Evolutionary conservation across 2,329 filamentous ascomycete species (phyloP), one percentile per base, ranked within the genome.

Genomic region (Talaromyces funiculosus): DNA sequence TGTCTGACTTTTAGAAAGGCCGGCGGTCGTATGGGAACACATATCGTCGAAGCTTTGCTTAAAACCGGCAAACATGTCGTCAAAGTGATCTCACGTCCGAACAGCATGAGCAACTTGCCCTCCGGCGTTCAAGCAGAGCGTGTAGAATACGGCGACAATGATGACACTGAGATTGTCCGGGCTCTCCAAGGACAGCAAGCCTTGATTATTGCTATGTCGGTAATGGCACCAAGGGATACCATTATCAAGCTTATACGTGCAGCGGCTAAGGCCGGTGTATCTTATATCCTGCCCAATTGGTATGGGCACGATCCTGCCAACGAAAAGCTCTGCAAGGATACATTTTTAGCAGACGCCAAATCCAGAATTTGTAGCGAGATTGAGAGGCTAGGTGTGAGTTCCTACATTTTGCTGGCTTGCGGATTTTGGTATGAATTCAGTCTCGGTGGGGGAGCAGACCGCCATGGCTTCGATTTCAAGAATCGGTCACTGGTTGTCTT

Each of bases 361-460:
- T 53, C 67, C 2, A 53, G n/a, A 20, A 20, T 61, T 3, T 43
- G 20, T n/a, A n/a, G 37, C 16, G 54, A 61, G n/a, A 74, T 82
- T 47, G 71, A 79, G 62, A 59, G 61, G 0, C 69, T 77, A 0
- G 78, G 77, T 4, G 76, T 75, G 26, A 66, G 72, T 37, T 84
- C 57, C 3, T 62, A 78, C 75, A 74, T 84, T 51, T 71, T 68
- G 0, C 63, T 82, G 5, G 65, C 65, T 37, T 80, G 75, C 64
- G 75, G 79, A 0, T 82, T 82, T 65, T 84, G 82, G 81, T 84
- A 82, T 67, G 80, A 84, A 53, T 82, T 75, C 62, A 81, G 78
- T 56, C 67, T 84, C 3, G 76, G 70, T 0, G 71, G 73, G 2
- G 69, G 68, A 0, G 56, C 70, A 1, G 54, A 63, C 22, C 67